A percentile compares a stretch with the other conserved stretches of the same genome.
These are phyloP conservation scores for Fusarium nodosum DNA, from an alignment of 2,329 filamentous ascomycete species.

Conservation along the genomic window DNA sequence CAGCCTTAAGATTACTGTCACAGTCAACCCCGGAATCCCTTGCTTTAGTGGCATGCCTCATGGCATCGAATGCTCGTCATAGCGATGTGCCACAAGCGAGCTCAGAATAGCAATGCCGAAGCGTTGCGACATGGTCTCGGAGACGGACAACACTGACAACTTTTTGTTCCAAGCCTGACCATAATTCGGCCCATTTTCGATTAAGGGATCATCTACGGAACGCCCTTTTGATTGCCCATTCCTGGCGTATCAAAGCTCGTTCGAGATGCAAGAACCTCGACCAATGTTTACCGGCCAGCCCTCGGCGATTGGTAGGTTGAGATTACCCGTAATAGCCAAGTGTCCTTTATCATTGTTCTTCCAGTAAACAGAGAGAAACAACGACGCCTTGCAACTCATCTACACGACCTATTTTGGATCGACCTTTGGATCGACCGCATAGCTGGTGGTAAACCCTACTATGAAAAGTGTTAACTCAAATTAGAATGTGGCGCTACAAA, in stretches of 20 bases:
- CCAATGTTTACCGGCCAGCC: background rate
- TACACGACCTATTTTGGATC: constrained; percentile 14
- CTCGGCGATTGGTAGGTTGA: background rate
- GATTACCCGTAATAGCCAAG: constrained; percentile 7
- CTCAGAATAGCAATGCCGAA: constrained; percentile 28
- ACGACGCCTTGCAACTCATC: constrained; percentile 1
- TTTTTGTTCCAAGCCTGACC: background rate
- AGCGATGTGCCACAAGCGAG: constrained; percentile 27
- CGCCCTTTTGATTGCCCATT: constrained; percentile 4
- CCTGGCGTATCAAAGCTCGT: constrained; percentile 7
- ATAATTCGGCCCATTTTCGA: background rate
- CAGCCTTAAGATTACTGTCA: constrained; percentile 32
- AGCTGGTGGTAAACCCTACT: constrained; percentile 32
- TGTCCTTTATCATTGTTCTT: background rate
- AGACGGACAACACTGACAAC: background rate
- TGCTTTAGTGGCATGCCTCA: constrained; percentile 17
- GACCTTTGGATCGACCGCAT: constrained; percentile 14
- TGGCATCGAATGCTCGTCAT: constrained; percentile 24
- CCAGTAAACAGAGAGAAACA: background rate
- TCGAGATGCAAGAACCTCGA: constrained; percentile 3
- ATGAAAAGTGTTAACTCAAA: constrained; percentile 36
- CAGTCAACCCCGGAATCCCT: constrained; percentile 25
- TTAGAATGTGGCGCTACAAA: constrained; percentile 41
- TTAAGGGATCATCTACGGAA: background rate
- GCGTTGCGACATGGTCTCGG: constrained; percentile 19